Evolutionary conservation across 352 stramenopile genomes (phyloP), one percentile per base, ranked within the genome.

Genomic region (Phytophthora constricta): DNA sequence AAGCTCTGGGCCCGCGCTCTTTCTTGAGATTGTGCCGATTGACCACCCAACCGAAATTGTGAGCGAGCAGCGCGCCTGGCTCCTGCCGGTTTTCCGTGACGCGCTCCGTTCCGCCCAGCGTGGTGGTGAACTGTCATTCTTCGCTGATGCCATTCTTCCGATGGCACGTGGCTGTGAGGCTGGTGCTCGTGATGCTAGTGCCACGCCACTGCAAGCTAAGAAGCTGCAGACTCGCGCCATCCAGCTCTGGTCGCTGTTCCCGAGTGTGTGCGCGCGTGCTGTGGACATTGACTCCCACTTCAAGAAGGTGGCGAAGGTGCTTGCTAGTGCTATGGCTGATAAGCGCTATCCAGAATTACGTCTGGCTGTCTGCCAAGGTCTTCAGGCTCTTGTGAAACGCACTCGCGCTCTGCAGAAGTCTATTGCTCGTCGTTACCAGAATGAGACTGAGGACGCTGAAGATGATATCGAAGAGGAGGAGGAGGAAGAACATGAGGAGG

Each of bases 241-340:
- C 62, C 87, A 95, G 68, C 64, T 96, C 31, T 96, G 89, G 89
- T 71, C 73, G 16, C 60, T 95, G 3, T 96, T 96, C 69, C 89
- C 89, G 7, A 93, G 78, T 59, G 81, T 96, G 41, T 95, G 86
- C 45, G 74, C 80, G 25, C 80, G 84, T 60, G 83, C 83, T 3
- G 63, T 86, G 25, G 89, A 96, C 64, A 81, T 96, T 50, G 82
- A 90, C 62, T 76, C 74, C 28, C 85, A 85, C 27, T 96, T 96
- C 61, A 94, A 94, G 79, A 91, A 84, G 65, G 79, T 96, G 41
- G 89, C 89, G 46, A 96, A 96, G 83, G 65, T 91, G 37, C 75
- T 96, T 9, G 86, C 87, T 14, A 96, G 93, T 49, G 89, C 89
- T 34, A 94, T 96, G 86, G 81, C 80, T 27, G 89, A 96, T 72